These are phyloP conservation scores for Fusarium sp. DNA, from an alignment of 2,329 filamentous ascomycete genomes.

Conservation along the genomic window DNA sequence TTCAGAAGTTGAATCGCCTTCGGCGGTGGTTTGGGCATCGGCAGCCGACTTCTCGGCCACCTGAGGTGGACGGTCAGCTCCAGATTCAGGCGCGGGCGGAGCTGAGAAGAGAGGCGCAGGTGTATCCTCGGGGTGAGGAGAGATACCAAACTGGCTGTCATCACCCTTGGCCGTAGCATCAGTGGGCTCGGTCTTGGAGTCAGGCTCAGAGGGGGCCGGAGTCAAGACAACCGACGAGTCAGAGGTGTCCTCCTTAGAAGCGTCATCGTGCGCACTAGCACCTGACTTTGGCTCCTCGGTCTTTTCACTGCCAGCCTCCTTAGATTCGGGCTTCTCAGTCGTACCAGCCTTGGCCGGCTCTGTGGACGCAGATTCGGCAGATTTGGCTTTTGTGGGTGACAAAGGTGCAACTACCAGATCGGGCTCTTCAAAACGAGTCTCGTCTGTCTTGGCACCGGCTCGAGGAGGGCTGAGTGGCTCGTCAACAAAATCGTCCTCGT, in stretches of 20 bases:
- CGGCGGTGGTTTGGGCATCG: slow-evolving; percentile 10
- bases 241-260: slow-evolving; percentile 33
- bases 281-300: slow-evolving; percentile 12
- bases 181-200: slow-evolving; percentile 31
- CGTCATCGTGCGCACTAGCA: slow-evolving; percentile 1
- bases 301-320: slow-evolving; percentile 17
- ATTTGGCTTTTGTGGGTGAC: slow-evolving; percentile 63
- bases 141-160: slow-evolving; percentile 52
- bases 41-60: slow-evolving; percentile 32
- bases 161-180: slow-evolving; percentile 29
- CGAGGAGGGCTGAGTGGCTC: slow-evolving; percentile 80
- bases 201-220: slow-evolving; percentile 46
- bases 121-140: slow-evolving; percentile 75
- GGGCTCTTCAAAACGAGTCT: slow-evolving; percentile 67
- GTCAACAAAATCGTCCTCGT: slow-evolving; percentile 83
- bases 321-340: slow-evolving; percentile 27
- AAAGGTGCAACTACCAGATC: slow-evolving; percentile 71
- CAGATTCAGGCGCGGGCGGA: slow-evolving; percentile 50
- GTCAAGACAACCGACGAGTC: slow-evolving; percentile 43
- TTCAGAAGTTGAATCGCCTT: slow-evolving; percentile 16
- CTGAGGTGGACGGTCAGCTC: slow-evolving; percentile 45
- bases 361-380: slow-evolving; percentile 43
- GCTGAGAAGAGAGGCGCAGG: slow-evolving; percentile 73
- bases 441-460: slow-evolving; percentile 71
- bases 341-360: slow-evolving; percentile 32